Evolutionary conservation across 345 rosid species (phyloP).

Genomic region (Cardamine occulta): DNA sequence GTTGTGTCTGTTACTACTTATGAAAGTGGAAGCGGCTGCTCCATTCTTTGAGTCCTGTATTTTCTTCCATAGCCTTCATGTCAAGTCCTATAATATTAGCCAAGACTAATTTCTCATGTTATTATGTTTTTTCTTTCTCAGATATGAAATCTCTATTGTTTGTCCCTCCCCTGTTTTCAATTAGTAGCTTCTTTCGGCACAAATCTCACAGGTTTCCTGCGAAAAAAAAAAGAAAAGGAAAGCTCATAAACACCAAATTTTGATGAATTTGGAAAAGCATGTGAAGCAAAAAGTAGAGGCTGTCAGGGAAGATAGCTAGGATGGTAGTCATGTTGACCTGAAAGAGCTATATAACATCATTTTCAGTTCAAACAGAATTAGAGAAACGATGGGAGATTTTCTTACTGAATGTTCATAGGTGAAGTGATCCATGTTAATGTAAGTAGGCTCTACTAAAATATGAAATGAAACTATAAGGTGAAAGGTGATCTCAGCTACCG

Average conservation of each 20-base stretch:
- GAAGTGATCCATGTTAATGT: too few species aligned
- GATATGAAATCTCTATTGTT: slow-evolving; percentile 21
- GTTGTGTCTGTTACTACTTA: slow-evolving; percentile 40
- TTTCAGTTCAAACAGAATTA: too few species aligned
- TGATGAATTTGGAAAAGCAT: neutral
- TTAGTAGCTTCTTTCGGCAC: slow-evolving; percentile 1
- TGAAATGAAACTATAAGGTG: too few species aligned
- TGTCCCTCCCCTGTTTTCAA: slow-evolving; percentile 20
- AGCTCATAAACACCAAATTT: neutral
- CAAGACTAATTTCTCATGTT: slow-evolving; percentile 10
- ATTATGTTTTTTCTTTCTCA: neutral
- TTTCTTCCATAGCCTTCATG: slow-evolving; percentile 16
- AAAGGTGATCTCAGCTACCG: too few species aligned
- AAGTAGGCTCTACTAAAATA: too few species aligned
- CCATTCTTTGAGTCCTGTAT: slow-evolving; percentile 33
- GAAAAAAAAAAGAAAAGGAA: too few species aligned
- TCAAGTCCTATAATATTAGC: slow-evolving; percentile 18
- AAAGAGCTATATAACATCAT: neutral
- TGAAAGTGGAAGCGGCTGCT: slow-evolving; percentile 47
- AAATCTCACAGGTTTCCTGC: neutral
- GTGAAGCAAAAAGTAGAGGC: neutral
- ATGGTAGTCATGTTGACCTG: slow-evolving; percentile 6
- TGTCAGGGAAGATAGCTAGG: too few species aligned
- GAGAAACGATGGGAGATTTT: neutral
- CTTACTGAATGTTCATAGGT: neutral